Conservation (phyloP, 1,284 basidiomycete genomes). For the Porogramme epimiltina region DNA sequence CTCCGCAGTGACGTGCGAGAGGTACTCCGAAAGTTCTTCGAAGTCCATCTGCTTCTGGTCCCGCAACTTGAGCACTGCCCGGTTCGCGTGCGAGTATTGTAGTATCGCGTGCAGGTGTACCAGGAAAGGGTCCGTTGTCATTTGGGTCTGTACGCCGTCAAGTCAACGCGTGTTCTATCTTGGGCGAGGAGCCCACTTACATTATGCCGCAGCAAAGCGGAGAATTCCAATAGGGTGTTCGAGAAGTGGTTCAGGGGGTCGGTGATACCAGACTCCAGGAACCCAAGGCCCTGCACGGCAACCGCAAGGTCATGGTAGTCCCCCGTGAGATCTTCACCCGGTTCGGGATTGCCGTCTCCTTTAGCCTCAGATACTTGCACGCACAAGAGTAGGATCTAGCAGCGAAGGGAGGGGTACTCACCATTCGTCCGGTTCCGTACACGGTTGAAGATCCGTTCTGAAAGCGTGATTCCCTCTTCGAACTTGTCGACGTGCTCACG, state of each 20-base stretch:
- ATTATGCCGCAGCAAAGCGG: slow-evolving; percentile 79
- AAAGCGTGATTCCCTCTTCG: slow-evolving; percentile 84
- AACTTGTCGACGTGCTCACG: slow-evolving; percentile 91
- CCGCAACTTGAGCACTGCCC: slow-evolving; percentile 88
- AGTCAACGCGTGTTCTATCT: not conserved
- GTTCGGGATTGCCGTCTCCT: slow-evolving; percentile 77
- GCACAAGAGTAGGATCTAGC: slow-evolving; percentile 28
- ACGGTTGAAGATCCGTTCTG: slow-evolving; percentile 82
- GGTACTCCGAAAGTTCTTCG: slow-evolving; percentile 95
- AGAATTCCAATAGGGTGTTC: slow-evolving; percentile 92
- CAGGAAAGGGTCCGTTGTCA: slow-evolving; percentile 86
- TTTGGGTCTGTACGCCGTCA: slow-evolving; percentile 62
- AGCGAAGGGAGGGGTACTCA: slow-evolving; percentile 50
- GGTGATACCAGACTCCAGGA: slow-evolving; percentile 97
- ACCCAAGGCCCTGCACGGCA: slow-evolving; percentile 94
- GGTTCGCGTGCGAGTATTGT: slow-evolving; percentile 88
- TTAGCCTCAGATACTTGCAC: slow-evolving; percentile 69
- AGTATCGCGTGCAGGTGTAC: slow-evolving; percentile 88
- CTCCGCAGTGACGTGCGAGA: slow-evolving; percentile 89
- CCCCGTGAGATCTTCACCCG: slow-evolving; percentile 86
- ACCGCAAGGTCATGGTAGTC: slow-evolving; percentile 98
- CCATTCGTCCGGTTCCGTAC: slow-evolving; percentile 81
- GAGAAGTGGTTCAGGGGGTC: slow-evolving; percentile 96
- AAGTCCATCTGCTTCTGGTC: slow-evolving; percentile 99
- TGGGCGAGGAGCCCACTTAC: slow-evolving; percentile 44